Evolutionary conservation across 257 asterid genomes (phyloP), one percentile per base, ranked within the genome.

Genomic region (Nyctanthes arbortristis): DNA sequence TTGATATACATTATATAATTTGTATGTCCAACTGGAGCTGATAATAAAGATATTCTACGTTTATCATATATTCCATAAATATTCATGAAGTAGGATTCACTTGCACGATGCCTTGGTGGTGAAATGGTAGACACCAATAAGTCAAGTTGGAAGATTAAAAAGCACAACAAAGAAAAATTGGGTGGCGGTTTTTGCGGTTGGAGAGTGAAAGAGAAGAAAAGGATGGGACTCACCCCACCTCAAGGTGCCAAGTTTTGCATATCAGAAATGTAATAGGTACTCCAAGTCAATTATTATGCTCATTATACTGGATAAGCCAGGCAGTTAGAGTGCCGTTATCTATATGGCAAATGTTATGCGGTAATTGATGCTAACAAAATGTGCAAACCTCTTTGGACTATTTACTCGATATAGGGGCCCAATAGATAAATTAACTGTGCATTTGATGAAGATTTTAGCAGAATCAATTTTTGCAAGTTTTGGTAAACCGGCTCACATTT

Each of bases 321-420:
- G 28, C 70, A 0, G 29, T 45, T n/a, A n/a, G n/a, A 29, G 14
- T 43, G 35, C 54, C 36, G 45, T n/a, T n/a, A n/a, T n/a, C n/a
- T n/a, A n/a, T 22, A 20, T 22, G 22, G 68, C 32, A 60, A 47
- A 45, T 9, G 47, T 8, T 35, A 43, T 61, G 36, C 27, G 8
- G 20, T n/a, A 9, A 43, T 14, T 70, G 45, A 59, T 69, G 69
- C 63, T 70, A 25, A 70, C 60, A 30, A 20, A 60, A 34, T 12
- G 20, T 22, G 5, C 14, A 45, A 6, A 4, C 47, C 14, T 49
- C 56, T 16, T 32, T 54, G 63, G 58, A 5, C 1, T 30, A 10
- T 67, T 54, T 33, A 33, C 72, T 52, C 28, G 13, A 3, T 35
- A 33, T 14, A 12, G 30, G 67, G 24, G 67, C 28, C 60, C 7